Evolutionary conservation across 495 filamentous ascomycete species (phyloP), one percentile per base, ranked within the genome.

Genomic region (Neurospora sp.): DNA sequence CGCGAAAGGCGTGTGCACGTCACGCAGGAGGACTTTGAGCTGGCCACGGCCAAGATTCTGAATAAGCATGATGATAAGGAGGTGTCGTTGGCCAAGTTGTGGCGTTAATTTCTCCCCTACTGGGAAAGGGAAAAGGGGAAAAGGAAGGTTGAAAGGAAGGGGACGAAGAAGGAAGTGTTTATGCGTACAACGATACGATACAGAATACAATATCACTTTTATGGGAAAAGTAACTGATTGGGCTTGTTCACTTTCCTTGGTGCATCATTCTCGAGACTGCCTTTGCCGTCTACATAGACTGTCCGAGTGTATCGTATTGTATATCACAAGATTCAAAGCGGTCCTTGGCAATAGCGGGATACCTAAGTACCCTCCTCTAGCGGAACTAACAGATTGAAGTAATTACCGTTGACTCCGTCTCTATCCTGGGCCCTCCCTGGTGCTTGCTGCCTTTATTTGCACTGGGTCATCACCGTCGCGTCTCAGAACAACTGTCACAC

Each of bases 61-160:
- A 98, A 98, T 87, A 98, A 98, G 87, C 96, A 99, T 80, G 96
- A 99, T 77, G 96, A 99, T 81, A 99, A 98, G 87, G 94, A 97
- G 82, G 93, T 81, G 71, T 81, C 80, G 22, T 70, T 81, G 74
- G 80, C 80, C 70, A 81, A 81, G 77, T 65, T 81, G 45, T 81
- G 80, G 80, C 80, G 80, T 68, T 81, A 73, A 77, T n/a, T 65
- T 35, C 16, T 3, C 53, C 12, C 35, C 3, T 35, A 35, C 31
- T 35, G 18, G n/a, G 5, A 8, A 7, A 8, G 20, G 35, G 68
- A 69, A 69, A 69, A 44, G 31, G 31, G 31, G 31, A 5, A 35
- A 35, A 35, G 31, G 31, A 35, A 35, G 31, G 31, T 35, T 35
- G 31, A 35, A 35, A 35, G 31, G 31, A 35, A 35, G 31, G 31